Evolutionary conservation across 148 eudicot species (phyloP), one percentile per base, ranked within the genome.

Genomic region (Cornus controversa): DNA sequence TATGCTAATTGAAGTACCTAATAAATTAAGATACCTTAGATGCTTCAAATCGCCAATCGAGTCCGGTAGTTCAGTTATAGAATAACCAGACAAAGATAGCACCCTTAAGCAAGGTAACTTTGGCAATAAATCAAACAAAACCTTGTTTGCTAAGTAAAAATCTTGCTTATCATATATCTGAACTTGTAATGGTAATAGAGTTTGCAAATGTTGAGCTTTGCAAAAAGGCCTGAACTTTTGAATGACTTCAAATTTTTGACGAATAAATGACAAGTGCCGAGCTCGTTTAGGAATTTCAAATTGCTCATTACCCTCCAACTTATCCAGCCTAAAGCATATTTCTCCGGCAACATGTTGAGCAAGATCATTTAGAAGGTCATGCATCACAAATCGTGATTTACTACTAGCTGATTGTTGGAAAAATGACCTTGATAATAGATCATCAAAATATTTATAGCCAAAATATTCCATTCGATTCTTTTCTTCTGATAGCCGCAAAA

Each of bases 11-110:
- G 20, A 18, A 15, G 75, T 80, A 6, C 11, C n/a, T n/a, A n/a
- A n/a, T n/a, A n/a, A n/a, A n/a, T 81, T 75, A 34, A 81, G 37
- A 72, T 22, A 76, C 8, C 80, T 47, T 10, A 81, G 9, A 8
- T 75, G 83, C 54, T 60, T 47, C 40, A 81, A 65, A 42, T 76
- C 34, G 16, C 75, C 76, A 18, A 71, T 40, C 14, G 75, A 18
- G 0, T 57, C 67, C 1, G 67, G 14, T 25, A 64, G 7, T 2
- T n/a, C 11, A n/a, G 6, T 6, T 6, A 64, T 64, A 7, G 27
- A 6, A 64, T 23, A 64, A 6, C 7, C 11, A n/a, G 27, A 15
- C 60, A 54, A 54, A 54, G 18, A 54, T 54, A 54, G 60, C 60
- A 54, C 60, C 60, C 60, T 11, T 15, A 54, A 6, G 60, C 60